Evolutionary conservation across 2,329 filamentous ascomycete genomes (phyloP), one percentile per base, ranked within the genome.

Genomic region (Davidsoniella eucalypti): DNA sequence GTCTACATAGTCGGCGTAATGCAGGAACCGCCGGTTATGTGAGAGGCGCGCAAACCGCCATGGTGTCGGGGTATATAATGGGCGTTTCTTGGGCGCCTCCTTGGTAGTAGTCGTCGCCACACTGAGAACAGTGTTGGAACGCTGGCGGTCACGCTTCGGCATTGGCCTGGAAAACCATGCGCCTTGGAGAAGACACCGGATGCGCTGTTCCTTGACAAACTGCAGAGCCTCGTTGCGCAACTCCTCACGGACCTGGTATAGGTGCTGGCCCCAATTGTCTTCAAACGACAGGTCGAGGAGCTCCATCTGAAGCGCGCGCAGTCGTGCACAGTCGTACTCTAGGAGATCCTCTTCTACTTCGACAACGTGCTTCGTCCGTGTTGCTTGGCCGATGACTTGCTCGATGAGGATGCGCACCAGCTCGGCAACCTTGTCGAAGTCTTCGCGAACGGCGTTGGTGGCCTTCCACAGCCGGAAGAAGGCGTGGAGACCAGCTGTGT

Each of bases 201-300:
- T 84, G 37, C 92, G 80, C 64, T 98, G 92, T 66, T 98, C 92
- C 65, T 94, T 95, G 65, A 96, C 85, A 60, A 98, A 98, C 59
- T 94, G 86, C 49, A 95, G 68, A 9, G 90, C 87, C 64, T 98
- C 92, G 58, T 90, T 80, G 57, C 86, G 84, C 42, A 96, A 72
- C 63, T 94, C 87, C 50, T 95, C 87, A 33, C 87, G 82, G n/a
- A 94, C 85, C 65, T 92, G 86, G 55, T 77, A 77, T 25, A 98
- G 71, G 64, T 96, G 87, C 55, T 84, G 78, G 10, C 88, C 88
- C 92, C 92, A 98, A 45, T 84, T 84, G 61, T 93, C 86, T 62
- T 96, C 90, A 60, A 96, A 96, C 0, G 87, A 85, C 56, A 92
- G 70, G 61, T 94, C 86, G 4, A 96, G 70, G 9, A 95, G 72